Evolutionary conservation across 192 early-diverging fungal species (phyloP).

Genomic region (Coemansia sp.): DNA sequence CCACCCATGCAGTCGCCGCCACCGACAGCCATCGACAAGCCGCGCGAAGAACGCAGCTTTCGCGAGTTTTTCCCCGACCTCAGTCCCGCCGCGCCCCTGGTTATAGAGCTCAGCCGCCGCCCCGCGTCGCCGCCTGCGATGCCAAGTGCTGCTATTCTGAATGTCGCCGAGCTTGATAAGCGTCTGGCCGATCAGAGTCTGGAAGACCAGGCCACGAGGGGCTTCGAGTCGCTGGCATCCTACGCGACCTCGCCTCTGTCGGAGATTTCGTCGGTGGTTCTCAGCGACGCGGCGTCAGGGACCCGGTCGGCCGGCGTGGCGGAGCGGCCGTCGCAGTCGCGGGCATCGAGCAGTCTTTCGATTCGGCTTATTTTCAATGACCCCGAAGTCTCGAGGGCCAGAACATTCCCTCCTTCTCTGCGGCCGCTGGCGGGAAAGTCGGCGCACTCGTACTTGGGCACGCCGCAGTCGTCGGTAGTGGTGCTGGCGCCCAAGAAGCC

Average conservation of each 20-base stretch:
- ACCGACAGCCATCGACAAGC: constrained; percentile 52
- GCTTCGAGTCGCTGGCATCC: background rate
- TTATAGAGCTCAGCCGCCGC: constrained; percentile 2
- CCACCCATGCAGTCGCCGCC: constrained; percentile 8
- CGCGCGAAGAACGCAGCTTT: constrained; percentile 82
- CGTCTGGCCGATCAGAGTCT: background rate
- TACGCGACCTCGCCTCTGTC: background rate
- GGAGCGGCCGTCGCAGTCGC: constrained; percentile 21
- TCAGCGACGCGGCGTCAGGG: too few species aligned
- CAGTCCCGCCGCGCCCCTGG: constrained; percentile 47
- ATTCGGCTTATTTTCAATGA: constrained; percentile 32
- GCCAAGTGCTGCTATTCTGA: background rate
- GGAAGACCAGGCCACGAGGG: too few species aligned
- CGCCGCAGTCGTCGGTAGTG: constrained; percentile 41
- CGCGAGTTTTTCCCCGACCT: constrained; percentile 79
- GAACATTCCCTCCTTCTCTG: constrained; percentile 4
- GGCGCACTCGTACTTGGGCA: constrained; percentile 21
- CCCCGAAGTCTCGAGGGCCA: constrained; percentile 7
- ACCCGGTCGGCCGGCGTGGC: constrained; percentile 48
- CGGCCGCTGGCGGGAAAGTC: constrained; percentile 29
- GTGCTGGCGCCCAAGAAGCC: constrained; percentile 50
- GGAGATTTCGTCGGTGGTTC: background rate
- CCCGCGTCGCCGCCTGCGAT: background rate
- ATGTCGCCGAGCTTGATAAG: background rate
- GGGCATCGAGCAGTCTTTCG: constrained; percentile 32